Evolutionary conservation across 2,329 filamentous ascomycete species (phyloP), one percentile per base, ranked within the genome.

Genomic region (Thelonectria blattea): DNA sequence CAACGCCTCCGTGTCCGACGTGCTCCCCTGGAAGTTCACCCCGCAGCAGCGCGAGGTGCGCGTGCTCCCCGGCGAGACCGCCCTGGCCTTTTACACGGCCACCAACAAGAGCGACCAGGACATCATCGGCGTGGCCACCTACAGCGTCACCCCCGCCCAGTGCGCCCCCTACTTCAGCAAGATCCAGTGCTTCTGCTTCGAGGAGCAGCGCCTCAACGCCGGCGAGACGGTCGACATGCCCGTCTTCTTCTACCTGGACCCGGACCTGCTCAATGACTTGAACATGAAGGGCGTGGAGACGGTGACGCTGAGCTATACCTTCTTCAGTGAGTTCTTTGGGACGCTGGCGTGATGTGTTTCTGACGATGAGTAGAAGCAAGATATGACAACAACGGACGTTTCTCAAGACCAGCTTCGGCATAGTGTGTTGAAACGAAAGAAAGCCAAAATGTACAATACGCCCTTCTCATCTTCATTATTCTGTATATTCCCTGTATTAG

Each of bases 221-320:
- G 93, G 94, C 46, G 96, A 99, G 83, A 95, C 93, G 46, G 95
- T 99, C 55, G 95, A 99, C 76, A 99, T 99, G 96, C 96, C 95
- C 0, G 96, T 99, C 0, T 99, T 99, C 78, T 99, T 99, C 79
- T 99, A 98, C 77, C 91, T 99, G 66, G 95, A 99, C 73, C 95
- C 95, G 1, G 95, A 98, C 73, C 89, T 99, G 79, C 83, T 94
- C 60, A 93, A 91, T 68, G 95, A 99, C 76, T 81, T 94, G 52
- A 93, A 91, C 65, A 98, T 97, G 94, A 91, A 86, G 78, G 91
- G 91, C 0, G 92, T 99, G 64, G 92, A 97, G 79, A 97, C 93
- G 2, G 93, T 99, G 56, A 99, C 95, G 34, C 78, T 99, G 72
- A 96, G 90, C 68, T 99, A 99, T 79, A 99, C 95, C 0, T 99